A percentile compares a stretch with the other conserved stretches of the same genome.
phyloP scores from a whole-genome alignment of 768 basidiomycete species.

The Lactarius hengduanensis region DNA sequence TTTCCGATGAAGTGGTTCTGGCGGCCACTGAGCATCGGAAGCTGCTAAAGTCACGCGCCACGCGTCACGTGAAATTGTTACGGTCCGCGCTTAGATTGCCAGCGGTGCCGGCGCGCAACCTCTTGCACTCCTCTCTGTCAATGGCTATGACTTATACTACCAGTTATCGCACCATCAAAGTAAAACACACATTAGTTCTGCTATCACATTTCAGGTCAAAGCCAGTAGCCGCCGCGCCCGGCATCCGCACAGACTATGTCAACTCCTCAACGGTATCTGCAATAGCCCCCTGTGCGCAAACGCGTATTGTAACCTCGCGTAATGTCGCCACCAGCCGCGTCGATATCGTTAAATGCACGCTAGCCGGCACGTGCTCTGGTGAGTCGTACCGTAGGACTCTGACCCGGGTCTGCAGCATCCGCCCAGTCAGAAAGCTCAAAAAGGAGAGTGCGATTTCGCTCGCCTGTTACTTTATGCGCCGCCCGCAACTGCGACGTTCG shows the following conservation, averaged over 20 bases:
- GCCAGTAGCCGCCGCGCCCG: too few relatives aligned
- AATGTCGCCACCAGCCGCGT: not conserved
- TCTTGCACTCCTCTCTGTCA: too few relatives aligned
- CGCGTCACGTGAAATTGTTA: too few relatives aligned
- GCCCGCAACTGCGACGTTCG: not conserved
- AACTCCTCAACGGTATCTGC: slow-evolving; percentile 3
- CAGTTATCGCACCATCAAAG: too few relatives aligned
- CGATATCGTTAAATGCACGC: not conserved
- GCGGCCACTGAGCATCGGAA: too few relatives aligned
- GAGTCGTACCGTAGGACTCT: slow-evolving; percentile 5
- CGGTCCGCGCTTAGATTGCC: too few relatives aligned
- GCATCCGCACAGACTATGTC: not conserved
- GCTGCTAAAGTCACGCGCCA: too few relatives aligned
- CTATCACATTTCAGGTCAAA: too few relatives aligned
- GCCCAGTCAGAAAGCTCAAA: not conserved
- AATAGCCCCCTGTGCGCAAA: slow-evolving; percentile 8
- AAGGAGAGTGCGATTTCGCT: not conserved
- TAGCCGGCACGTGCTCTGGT: not conserved
- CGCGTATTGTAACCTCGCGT: not conserved
- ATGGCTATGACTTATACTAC: too few relatives aligned
- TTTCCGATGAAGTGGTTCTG: too few relatives aligned
- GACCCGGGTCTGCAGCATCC: not conserved
- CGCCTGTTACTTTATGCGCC: slow-evolving; percentile 5
- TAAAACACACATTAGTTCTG: too few relatives aligned
- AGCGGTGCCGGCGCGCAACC: too few relatives aligned